Evolutionary conservation across 192 early-diverging fungal species (phyloP), one percentile per base, ranked within the genome.

Genomic region (Coemansia sp.): DNA sequence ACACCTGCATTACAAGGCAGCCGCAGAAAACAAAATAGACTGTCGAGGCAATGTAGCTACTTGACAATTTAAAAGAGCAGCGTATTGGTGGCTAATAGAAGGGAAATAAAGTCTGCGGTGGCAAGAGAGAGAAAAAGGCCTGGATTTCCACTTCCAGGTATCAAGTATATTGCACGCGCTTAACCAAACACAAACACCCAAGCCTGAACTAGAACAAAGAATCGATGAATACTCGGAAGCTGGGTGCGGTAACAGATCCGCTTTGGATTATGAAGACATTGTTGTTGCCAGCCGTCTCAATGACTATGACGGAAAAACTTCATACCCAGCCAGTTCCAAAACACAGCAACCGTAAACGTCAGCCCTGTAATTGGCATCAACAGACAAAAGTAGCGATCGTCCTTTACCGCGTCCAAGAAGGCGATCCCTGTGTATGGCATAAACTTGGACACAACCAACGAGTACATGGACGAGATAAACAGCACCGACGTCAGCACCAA

Each of bases 261-360:
- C 0, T 43, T 32, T 32, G 29, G 29, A 32, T 5, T 32, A 27
- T 43, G 41, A 38, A 9, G 41, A 15, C 15, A 43, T 43, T 43
- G 41, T 43, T 43, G 29, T 32, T 32, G 29, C 29, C 15, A 15
- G 41, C 2, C 4, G 35, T 37, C 4, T 37, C 35, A 5, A 2
- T 53, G 51, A 25, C 94, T 98, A 57, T 95, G 93, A 10, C 92
- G 77, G 68, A 94, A 95, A 57, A 92, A 88, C 79, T 98, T 95
- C 88, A 95, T 91, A 12, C 95, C 94, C 29, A 98, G 83, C 95
- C 95, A 98, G 79, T 95, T 98, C 83, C 90, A 91, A 32, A 94
- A 82, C 24, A 92, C 84, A 62, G 89, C 88, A 66, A 90, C 87
- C 4, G 90, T 74, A 37, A 86, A 86, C 19, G 90, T 90, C 24